Conservation (phyloP, 176 grass and related monocot species). For the Elymus sibiricus region DNA sequence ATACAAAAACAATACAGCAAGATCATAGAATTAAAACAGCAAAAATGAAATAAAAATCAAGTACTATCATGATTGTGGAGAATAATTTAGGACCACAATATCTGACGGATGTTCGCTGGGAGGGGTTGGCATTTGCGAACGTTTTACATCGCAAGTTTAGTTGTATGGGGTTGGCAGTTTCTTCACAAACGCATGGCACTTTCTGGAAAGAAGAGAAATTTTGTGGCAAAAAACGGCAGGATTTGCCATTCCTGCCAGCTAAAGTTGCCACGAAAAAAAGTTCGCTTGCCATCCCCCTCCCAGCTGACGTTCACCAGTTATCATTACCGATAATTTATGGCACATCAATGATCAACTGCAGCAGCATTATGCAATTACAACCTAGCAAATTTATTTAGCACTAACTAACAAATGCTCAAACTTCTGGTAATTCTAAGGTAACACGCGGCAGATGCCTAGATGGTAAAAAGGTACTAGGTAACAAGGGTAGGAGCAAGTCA, state of each 20-base stretch:
- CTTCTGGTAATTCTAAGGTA: not conserved
- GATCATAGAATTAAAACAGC: not conserved
- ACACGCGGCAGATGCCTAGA: not conserved
- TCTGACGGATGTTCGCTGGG: too few relatives aligned
- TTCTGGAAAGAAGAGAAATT: too few relatives aligned
- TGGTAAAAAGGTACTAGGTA: not conserved
- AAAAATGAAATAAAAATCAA: not conserved
- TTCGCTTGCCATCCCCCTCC: too few relatives aligned
- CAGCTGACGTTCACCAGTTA: too few relatives aligned
- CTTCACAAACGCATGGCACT: too few relatives aligned
- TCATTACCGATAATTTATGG: not conserved
- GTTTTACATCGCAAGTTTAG: too few relatives aligned
- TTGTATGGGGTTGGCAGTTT: too few relatives aligned
- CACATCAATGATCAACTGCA: not conserved
- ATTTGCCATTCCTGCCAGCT: too few relatives aligned
- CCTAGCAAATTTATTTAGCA: not conserved
- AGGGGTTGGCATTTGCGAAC: too few relatives aligned
- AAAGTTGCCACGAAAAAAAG: too few relatives aligned
- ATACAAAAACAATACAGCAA: not conserved
- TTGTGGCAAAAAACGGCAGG: too few relatives aligned
- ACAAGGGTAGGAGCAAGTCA: not conserved
- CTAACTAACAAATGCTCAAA: constrained; percentile 1
- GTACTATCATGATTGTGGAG: not conserved
- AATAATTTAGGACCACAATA: not conserved
- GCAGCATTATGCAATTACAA: not conserved